Percentiles rank a stretch among this genome's conserved stretches.
Conservation (phyloP, 768 basidiomycete genomes). For the Agrocybe praecox region DNA sequence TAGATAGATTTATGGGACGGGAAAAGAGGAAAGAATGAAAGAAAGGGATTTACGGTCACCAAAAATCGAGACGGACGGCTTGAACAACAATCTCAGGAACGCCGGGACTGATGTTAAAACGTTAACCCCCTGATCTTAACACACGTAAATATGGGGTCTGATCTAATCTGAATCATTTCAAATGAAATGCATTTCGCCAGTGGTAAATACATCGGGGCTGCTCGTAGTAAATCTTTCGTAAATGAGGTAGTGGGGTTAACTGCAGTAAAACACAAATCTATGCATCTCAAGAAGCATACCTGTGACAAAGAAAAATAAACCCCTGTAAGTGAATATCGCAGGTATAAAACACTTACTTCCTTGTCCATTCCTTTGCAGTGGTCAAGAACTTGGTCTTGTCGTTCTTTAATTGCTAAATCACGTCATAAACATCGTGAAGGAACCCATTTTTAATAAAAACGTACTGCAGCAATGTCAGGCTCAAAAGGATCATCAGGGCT, state of each 20-base stretch:
- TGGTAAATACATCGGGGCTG: neutral
- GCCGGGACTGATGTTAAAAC: neutral
- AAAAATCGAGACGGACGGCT: constrained; percentile 1
- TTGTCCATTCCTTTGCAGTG: constrained; percentile 84
- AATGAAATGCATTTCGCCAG: neutral
- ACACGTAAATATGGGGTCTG: constrained; percentile 9
- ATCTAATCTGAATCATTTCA: neutral
- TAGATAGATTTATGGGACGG: neutral
- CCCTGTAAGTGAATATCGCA: neutral
- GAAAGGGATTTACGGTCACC: neutral
- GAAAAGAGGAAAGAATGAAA: neutral
- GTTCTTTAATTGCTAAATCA: constrained; percentile 67
- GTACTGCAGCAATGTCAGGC: constrained; percentile 81
- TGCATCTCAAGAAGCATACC: constrained; percentile 17
- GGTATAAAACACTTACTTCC: constrained; percentile 55
- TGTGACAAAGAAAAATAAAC: neutral
- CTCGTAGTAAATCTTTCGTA: neutral
- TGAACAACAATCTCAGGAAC: neutral
- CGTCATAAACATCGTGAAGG: constrained; percentile 1
- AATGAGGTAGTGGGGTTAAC: neutral
- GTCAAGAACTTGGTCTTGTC: constrained; percentile 74
- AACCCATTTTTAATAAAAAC: constrained; percentile 23
- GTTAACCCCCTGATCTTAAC: constrained; percentile 6
- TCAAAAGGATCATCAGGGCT: constrained; percentile 89
- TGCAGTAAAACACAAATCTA: neutral